phyloP scores from a whole-genome alignment of 306 rosid genomes.

The Spatholobus suberectus region DNA sequence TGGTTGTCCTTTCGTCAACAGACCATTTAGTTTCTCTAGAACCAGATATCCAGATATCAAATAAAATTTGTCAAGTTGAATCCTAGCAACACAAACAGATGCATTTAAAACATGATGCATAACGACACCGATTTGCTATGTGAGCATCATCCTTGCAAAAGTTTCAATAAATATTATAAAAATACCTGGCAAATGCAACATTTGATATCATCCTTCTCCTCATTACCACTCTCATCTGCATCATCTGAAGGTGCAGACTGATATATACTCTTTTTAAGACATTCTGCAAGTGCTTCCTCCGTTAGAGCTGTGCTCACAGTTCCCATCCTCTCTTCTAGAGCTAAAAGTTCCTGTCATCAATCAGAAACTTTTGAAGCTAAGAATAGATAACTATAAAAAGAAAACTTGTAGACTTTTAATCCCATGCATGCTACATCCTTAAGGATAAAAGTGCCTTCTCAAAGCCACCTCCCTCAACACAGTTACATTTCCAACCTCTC shows the following conservation, averaged over 20 bases:
- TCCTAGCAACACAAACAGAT: neutral
- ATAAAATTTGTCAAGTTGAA: slow-evolving; percentile 3
- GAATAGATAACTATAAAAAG: neutral
- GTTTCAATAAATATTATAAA: neutral
- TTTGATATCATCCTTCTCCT: slow-evolving; percentile 59
- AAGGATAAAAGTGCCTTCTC: slow-evolving; percentile 24
- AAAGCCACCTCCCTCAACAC: slow-evolving; percentile 3
- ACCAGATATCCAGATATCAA: neutral
- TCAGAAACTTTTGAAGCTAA: neutral
- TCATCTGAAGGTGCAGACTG: slow-evolving; percentile 51
- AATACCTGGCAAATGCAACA: slow-evolving; percentile 93
- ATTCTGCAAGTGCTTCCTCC: slow-evolving; percentile 68
- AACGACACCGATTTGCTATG: neutral
- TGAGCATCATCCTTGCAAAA: neutral
- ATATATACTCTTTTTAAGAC: slow-evolving; percentile 64
- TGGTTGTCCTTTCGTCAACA: neutral
- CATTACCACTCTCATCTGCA: slow-evolving; percentile 36
- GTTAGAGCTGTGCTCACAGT: slow-evolving; percentile 84
- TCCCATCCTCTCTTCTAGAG: slow-evolving; percentile 93
- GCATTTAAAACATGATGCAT: neutral
- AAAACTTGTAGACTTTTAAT: neutral
- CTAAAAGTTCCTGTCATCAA: slow-evolving; percentile 75
- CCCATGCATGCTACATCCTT: neutral
- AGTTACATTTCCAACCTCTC: slow-evolving; percentile 16
- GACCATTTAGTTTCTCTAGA: neutral